Evolutionary conservation across 2,329 filamentous ascomycete genomes (phyloP).

Genomic region (Hymenoscyphus occultus): DNA sequence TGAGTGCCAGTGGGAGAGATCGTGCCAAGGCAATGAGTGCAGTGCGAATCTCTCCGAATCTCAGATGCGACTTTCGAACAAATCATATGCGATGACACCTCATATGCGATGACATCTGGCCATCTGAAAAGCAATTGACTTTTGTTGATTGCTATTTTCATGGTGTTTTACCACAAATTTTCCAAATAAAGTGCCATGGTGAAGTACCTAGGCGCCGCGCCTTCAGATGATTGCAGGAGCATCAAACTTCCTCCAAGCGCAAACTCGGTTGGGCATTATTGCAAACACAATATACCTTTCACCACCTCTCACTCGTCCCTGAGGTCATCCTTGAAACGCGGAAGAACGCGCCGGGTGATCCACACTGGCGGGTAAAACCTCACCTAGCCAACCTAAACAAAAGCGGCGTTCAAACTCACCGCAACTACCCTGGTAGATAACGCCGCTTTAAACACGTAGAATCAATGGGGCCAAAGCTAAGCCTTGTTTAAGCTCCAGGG

Average conservation of each 20-base stretch:
- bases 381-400: background rate
- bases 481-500: background rate
- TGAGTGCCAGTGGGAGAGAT: background rate
- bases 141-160: background rate
- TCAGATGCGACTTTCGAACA: background rate
- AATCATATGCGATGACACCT: background rate
- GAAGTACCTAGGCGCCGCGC: background rate
- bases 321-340: background rate
- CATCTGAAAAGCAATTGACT: background rate
- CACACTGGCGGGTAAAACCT: background rate
- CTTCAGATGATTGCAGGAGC: background rate
- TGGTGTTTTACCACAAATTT: background rate
- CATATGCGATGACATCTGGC: background rate
- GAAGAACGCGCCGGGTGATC: background rate
- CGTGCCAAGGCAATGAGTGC: background rate
- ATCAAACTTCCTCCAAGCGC: background rate
- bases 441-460: background rate
- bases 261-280: slow-evolving; percentile 1
- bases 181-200: background rate
- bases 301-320: background rate
- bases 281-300: background rate
- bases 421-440: no score
- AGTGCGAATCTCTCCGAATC: background rate
- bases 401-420: background rate
- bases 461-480: background rate